Evolutionary conservation across 2,329 filamentous ascomycete genomes (phyloP), one percentile per base, ranked within the genome.

Genomic region (Claviceps sp.): DNA sequence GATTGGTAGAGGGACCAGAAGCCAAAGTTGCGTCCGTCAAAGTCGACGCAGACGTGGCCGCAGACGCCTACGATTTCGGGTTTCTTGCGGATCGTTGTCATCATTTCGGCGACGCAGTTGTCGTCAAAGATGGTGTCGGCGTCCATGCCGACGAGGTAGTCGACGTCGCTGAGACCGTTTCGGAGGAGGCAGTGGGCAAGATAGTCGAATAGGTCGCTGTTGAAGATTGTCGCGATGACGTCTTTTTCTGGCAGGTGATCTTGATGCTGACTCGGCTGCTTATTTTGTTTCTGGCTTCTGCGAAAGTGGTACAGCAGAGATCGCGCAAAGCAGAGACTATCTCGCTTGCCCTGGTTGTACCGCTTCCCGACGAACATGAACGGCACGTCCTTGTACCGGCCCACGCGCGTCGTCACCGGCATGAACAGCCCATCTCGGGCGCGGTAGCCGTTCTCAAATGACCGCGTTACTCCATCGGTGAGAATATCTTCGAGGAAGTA

Each of bases 331-430:
- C 73, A 74, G 43, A 76, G 59, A 47, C 72, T 72, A 57, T 76
- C 73, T 2, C 72, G 66, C 59, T 75, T 76, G 38, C 72, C 72
- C 55, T 73, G 71, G 58, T 74, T 75, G 58, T 73, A 69, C 14
- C 69, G 63, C 58, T 76, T 76, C 47, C 73, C 70, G 40, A 76
- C 70, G 52, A 73, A 70, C 34, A 74, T 62, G 52, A 71, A 75
- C 0, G 72, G 72, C 0, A 74, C 56, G 1, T 69, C 72, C 56
- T 69, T 70, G 61, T 74, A 75, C 37, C 59, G 63, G 0, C 73
- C 73, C 0, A 63, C 69, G 22, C 70, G 66, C 5, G 71, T 64
- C 51, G 67, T 69, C 49, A 73, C 66, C 5, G 72, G 70, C 71
- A 74, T 74, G 41, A 69, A 69, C 22, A 70, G 61, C 0, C 71